A percentile compares a stretch with the other conserved stretches of the same genome.
Evolutionary conservation across 805 yeast genomes (phyloP).

Genomic region (Monosporozyma solicola): DNA sequence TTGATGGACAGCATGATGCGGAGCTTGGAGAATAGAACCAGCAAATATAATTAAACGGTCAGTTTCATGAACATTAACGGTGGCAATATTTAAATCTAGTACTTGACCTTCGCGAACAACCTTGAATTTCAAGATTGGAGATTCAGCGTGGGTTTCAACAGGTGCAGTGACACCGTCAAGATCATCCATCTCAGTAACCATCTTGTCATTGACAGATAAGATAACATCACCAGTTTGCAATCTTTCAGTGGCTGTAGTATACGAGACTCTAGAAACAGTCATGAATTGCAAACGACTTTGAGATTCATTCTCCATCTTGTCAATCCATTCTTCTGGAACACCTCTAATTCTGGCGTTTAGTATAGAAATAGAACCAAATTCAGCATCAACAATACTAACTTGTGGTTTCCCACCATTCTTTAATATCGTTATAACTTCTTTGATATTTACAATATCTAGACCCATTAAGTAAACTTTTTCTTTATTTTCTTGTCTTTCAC

Average conservation of each 20-base stretch:
- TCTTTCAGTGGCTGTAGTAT: slow-evolving; percentile 32
- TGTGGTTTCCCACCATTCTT: slow-evolving; percentile 43
- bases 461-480: slow-evolving; percentile 69
- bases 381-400: slow-evolving; percentile 68
- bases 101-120: slow-evolving; percentile 66
- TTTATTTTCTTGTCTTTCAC: slow-evolving; percentile 54
- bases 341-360: slow-evolving; percentile 76
- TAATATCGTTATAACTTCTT: slow-evolving; percentile 46
- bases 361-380: slow-evolving; percentile 57
- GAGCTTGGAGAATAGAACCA: slow-evolving; percentile 74
- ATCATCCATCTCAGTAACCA: slow-evolving; percentile 61
- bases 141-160: slow-evolving; percentile 34
- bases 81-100: slow-evolving; percentile 51
- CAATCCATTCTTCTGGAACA: slow-evolving; percentile 80
- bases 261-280: slow-evolving; percentile 59
- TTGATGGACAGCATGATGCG: slow-evolving; percentile 91
- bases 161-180: slow-evolving; percentile 36
- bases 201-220: slow-evolving; percentile 54
- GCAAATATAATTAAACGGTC: slow-evolving; percentile 69
- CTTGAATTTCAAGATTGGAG: slow-evolving; percentile 40
- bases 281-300: slow-evolving; percentile 65
- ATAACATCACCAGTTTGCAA: slow-evolving; percentile 64
- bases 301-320: slow-evolving; percentile 51
- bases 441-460: slow-evolving; percentile 60
- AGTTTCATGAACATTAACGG: slow-evolving; percentile 55